A percentile compares a stretch with the other conserved stretches of the same genome.
These are phyloP conservation scores for Cronartium quercuum DNA, from an alignment of 1,284 basidiomycete genomes.

Conservation along the genomic window DNA sequence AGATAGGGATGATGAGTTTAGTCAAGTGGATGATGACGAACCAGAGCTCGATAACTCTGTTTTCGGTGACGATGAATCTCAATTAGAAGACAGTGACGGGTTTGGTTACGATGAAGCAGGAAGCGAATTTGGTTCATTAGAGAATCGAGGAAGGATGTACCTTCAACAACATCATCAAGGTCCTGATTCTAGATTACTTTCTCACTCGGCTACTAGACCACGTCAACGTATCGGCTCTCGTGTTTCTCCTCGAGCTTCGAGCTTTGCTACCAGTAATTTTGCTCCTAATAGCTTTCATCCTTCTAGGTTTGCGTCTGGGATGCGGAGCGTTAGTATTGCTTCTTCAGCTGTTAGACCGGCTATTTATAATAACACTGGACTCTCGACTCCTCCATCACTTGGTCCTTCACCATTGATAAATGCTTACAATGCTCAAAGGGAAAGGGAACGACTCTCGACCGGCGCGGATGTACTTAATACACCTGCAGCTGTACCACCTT, in stretches of 20 bases:
- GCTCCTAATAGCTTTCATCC: background rate
- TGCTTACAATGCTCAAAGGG: background rate
- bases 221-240: conserved; percentile 42
- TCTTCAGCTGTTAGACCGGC: conserved; percentile 58
- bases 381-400: conserved; percentile 57
- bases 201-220: conserved; percentile 44
- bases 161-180: conserved; percentile 24
- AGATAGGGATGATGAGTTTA: conserved; percentile 59
- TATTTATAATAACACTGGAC: conserved; percentile 73
- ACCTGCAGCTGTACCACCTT: background rate
- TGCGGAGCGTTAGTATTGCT: conserved; percentile 42
- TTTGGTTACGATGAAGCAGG: conserved; percentile 7
- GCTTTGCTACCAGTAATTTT: background rate
- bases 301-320: conserved; percentile 12
- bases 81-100: background rate
- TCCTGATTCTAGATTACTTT: conserved; percentile 48
- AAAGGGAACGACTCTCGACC: conserved; percentile 24
- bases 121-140: conserved; percentile 7
- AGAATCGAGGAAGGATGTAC: conserved; percentile 27
- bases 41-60: conserved; percentile 47
- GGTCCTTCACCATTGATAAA: conserved; percentile 4
- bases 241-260: conserved; percentile 10
- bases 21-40: conserved; percentile 59
- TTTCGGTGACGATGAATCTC: conserved; percentile 50
- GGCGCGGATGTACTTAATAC: conserved; percentile 27